phyloP scores from a whole-genome alignment of 2,329 filamentous ascomycete species.

The Penicillium sp. region DNA sequence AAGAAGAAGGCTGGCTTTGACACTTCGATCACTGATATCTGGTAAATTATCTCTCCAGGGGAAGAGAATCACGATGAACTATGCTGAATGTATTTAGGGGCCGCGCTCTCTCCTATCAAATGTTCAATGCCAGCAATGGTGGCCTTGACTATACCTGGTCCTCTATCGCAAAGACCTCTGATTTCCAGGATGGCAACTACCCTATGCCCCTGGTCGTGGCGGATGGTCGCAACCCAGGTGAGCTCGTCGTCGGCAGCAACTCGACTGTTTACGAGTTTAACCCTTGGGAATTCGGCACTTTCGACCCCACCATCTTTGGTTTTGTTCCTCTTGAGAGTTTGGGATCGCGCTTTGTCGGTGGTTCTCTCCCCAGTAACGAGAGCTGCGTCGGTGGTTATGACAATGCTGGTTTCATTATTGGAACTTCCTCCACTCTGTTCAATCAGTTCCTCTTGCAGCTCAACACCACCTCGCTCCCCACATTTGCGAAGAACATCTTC shows the following conservation, averaged over 20 bases:
- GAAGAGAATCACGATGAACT: neutral
- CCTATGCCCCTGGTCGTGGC: conserved; percentile 77
- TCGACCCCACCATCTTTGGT: conserved; percentile 71
- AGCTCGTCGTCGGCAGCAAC: conserved; percentile 67
- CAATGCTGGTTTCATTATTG: conserved; percentile 81
- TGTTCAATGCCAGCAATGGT: conserved; percentile 75
- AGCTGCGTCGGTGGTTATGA: conserved; percentile 79
- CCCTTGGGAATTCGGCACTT: conserved; percentile 78
- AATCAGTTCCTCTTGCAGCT: conserved; percentile 74
- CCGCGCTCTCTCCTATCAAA: conserved; percentile 81
- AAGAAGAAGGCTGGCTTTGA: conserved; percentile 70
- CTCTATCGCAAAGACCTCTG: conserved; percentile 67
- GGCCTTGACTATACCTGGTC: conserved; percentile 81
- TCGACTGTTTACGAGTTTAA: conserved; percentile 78
- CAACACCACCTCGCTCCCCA: conserved; percentile 57
- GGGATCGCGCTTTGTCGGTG: conserved; percentile 72
- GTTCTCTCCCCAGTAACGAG: conserved; percentile 59
- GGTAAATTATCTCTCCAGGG: conserved; percentile 47
- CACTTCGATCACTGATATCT: conserved; percentile 82
- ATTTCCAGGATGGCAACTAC: conserved; percentile 66
- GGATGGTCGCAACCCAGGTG: conserved; percentile 67
- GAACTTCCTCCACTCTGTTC: conserved; percentile 83
- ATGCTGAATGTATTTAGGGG: conserved; percentile 49
- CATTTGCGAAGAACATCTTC: conserved; percentile 57
- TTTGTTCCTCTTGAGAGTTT: conserved; percentile 73